Evolutionary conservation across 2,329 filamentous ascomycete species (phyloP), one percentile per base, ranked within the genome.

Genomic region (Tothia fuscella): DNA sequence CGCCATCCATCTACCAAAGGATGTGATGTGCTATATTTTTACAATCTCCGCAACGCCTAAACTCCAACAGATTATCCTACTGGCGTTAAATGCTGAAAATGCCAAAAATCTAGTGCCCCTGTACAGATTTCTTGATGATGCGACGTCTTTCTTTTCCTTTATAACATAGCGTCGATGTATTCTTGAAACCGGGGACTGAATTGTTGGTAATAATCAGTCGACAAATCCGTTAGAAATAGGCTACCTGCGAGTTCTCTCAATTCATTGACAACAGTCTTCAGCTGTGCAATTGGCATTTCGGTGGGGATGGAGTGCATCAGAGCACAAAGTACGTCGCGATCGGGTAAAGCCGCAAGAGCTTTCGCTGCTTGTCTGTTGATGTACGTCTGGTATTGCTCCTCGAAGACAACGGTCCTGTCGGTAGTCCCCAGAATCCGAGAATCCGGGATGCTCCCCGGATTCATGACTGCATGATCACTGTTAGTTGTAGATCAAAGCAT

Each of bases 391-490:
- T 62, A 65, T 10, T 58, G 55, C 34, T 53, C 60, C 53, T 70
- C 66, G 41, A 70, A 68, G 12, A 65, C 61, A 22, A 67, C 62
- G 5, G 65, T 60, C 46, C 60, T 63, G 53, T 69, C 64, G 21
- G 64, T 62, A 1, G 53, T 55, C 28, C 56, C 48, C 43, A 64
- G 55, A 50, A 63, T 68, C 22, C 53, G 55, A 38, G 56, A 51
- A 43, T 62, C 59, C 3, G 64, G 61, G 12, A 67, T 55, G 5
- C 60, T 57, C 19, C 66, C 66, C 4, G 66, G 66, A 46, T 69
- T 70, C 50, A 66, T 63, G 14, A 44, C 42, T 44, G 29, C 16
- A 5, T 6, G 4, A 16, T 29, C 6, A 30, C 19, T 29, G 38
- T 29, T 2, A 40, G 38, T 21, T 7, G 2, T 13, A 31, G 22